These are phyloP conservation scores for Bipolaris victoriae DNA, from an alignment of 2,329 filamentous ascomycete species.

Conservation along the genomic window DNA sequence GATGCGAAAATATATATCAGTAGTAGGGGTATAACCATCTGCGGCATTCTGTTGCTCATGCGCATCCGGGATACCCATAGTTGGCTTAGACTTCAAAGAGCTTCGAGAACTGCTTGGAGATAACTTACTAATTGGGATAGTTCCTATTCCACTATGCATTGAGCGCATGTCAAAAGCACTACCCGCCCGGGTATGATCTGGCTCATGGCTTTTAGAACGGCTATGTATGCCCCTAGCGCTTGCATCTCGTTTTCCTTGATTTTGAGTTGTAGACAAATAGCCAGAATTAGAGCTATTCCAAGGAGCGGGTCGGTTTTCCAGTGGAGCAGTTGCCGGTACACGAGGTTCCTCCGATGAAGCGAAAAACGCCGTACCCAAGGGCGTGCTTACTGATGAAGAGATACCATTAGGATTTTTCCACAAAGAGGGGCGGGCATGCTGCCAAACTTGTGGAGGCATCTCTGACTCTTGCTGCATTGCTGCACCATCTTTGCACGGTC, in stretches of 20 bases:
- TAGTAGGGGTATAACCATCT: no score
- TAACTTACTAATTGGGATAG: not conserved
- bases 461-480: constrained; percentile 5
- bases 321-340: not conserved
- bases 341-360: not conserved
- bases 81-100: no score
- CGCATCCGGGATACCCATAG: no score
- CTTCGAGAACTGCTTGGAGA: no score
- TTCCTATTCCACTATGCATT: not conserved
- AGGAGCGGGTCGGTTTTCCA: no score
- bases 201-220: no score
- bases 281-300: not conserved
- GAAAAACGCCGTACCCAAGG: constrained; percentile 15
- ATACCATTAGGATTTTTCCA: not conserved
- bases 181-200: no score
- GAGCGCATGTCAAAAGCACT: not conserved
- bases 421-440: constrained; percentile 18
- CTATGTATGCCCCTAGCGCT: not conserved
- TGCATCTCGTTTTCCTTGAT: constrained; percentile 4
- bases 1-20: no score
- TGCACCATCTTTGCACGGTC: not conserved
- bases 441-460: constrained; percentile 25
- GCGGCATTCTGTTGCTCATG: no score
- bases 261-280: not conserved
- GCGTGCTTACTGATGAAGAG: constrained; percentile 19